Conservation (phyloP, 495 filamentous ascomycete species). For the Entonaema liquescens region DNA sequence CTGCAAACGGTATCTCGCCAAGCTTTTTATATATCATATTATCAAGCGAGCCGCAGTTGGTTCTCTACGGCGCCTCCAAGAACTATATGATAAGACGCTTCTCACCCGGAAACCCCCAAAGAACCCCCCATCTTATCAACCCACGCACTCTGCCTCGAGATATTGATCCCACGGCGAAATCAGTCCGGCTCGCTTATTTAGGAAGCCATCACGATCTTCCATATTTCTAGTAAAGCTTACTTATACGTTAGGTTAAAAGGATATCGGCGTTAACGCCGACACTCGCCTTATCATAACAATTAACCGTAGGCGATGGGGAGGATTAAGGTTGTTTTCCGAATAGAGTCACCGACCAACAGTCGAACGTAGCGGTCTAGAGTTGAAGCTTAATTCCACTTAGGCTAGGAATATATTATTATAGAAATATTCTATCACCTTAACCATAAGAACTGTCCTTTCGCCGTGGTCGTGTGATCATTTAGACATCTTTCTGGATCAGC, state of each 20-base stretch:
- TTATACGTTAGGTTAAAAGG: conserved; percentile 17
- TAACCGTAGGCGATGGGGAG: conserved; percentile 20
- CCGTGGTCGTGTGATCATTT: neutral
- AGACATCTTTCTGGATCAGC: neutral
- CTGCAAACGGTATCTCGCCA: conserved; percentile 38
- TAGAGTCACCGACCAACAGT: neutral
- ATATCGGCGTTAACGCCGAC: neutral
- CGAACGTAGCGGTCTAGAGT: neutral
- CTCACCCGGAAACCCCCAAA: conserved; percentile 18
- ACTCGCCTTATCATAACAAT: conserved; percentile 6
- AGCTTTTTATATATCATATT: conserved; percentile 35
- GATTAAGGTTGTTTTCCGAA: neutral
- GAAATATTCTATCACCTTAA: neutral
- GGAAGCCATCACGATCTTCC: conserved; percentile 26
- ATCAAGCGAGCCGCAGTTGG: conserved; percentile 31
- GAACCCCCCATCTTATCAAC: conserved; percentile 29
- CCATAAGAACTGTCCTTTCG: neutral
- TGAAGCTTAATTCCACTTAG: neutral
- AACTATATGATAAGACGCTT: conserved; percentile 37
- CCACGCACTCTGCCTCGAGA: conserved; percentile 18
- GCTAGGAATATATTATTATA: neutral
- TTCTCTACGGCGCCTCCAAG: conserved; percentile 11
- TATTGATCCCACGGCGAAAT: conserved; percentile 22
- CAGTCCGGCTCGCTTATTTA: conserved; percentile 30
- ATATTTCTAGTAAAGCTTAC: conserved; percentile 1